These are phyloP conservation scores for Aspergillus proliferans DNA, from an alignment of 2,329 filamentous ascomycete genomes.

Conservation along the genomic window DNA sequence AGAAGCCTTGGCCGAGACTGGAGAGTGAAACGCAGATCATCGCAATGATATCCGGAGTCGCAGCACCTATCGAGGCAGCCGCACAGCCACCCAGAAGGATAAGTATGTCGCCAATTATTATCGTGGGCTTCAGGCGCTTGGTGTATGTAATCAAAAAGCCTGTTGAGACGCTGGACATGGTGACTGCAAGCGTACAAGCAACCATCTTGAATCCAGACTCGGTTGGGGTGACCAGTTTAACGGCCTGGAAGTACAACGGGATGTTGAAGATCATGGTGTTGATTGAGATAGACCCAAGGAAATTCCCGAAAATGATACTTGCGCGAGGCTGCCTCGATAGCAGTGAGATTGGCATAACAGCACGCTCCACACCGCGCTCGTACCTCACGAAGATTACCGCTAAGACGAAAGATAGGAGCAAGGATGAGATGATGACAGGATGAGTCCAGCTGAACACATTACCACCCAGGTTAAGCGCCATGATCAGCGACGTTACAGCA, in stretches of 20 bases:
- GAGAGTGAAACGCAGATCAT: constrained; percentile 53
- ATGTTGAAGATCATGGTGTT: constrained; percentile 62
- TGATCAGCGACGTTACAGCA: constrained; percentile 44
- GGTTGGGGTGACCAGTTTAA: constrained; percentile 63
- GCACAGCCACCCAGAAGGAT: constrained; percentile 48
- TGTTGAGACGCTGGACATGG: constrained; percentile 50
- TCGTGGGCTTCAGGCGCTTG: constrained; percentile 54
- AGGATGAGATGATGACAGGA: constrained; percentile 44
- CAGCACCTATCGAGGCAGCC: constrained; percentile 46
- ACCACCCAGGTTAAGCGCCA: constrained; percentile 49
- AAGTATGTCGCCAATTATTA: constrained; percentile 46
- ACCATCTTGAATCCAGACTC: constrained; percentile 67
- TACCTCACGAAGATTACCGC: constrained; percentile 36
- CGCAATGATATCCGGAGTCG: constrained; percentile 49
- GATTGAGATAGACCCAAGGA: constrained; percentile 45
- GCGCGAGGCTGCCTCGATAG: constrained; percentile 43
- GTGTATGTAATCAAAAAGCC: constrained; percentile 59
- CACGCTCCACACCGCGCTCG: constrained; percentile 39
- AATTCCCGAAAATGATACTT: constrained; percentile 47
- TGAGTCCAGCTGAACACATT: constrained; percentile 48
- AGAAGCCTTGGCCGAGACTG: constrained; percentile 56
- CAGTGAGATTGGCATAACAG: constrained; percentile 47
- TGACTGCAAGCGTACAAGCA: constrained; percentile 54
- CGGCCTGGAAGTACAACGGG: constrained; percentile 70
- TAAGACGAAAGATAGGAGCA: constrained; percentile 36